Conservation (phyloP, 306 rosid genomes). For the Pueraria montana region DNA sequence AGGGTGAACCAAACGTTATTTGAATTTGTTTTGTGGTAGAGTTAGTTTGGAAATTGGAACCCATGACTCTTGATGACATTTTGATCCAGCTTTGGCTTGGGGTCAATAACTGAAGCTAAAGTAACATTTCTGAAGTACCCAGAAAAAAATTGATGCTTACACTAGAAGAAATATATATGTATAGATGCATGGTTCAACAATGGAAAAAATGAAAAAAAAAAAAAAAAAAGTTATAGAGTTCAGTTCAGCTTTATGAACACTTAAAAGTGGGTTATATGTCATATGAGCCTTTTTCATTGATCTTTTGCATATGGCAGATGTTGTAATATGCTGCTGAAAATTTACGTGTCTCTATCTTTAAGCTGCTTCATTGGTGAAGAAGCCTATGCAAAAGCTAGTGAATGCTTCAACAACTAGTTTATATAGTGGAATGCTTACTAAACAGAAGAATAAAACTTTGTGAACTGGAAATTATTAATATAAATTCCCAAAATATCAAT, state of each 20-base stretch:
- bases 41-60: no score
- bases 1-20: constrained; percentile 55
- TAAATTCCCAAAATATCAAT: constrained; percentile 3
- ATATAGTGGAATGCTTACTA: constrained; percentile 36
- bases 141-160: constrained; percentile 8
- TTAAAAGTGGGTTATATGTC: no score
- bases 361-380: constrained; percentile 40
- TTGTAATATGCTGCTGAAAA: constrained; percentile 26
- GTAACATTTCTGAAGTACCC: constrained; percentile 9
- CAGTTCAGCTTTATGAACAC: constrained; percentile 40
- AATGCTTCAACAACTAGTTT: constrained; percentile 22
- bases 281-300: background rate
- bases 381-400: constrained; percentile 37
- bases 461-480: constrained; percentile 41
- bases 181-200: background rate
- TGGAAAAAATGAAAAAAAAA: background rate
- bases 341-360: background rate
- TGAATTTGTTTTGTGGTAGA: constrained; percentile 41
- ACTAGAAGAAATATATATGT: background rate
- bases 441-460: constrained; percentile 38
- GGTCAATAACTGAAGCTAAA: constrained; percentile 41
- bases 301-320: constrained; percentile 31
- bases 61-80: constrained; percentile 29
- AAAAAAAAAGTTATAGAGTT: constrained; percentile 8
- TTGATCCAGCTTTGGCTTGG: constrained; percentile 39